A percentile compares a stretch with the other conserved stretches of the same genome.
Evolutionary conservation across 495 filamentous ascomycete genomes (phyloP).

Genomic region (Trichoderma erinaceum): DNA sequence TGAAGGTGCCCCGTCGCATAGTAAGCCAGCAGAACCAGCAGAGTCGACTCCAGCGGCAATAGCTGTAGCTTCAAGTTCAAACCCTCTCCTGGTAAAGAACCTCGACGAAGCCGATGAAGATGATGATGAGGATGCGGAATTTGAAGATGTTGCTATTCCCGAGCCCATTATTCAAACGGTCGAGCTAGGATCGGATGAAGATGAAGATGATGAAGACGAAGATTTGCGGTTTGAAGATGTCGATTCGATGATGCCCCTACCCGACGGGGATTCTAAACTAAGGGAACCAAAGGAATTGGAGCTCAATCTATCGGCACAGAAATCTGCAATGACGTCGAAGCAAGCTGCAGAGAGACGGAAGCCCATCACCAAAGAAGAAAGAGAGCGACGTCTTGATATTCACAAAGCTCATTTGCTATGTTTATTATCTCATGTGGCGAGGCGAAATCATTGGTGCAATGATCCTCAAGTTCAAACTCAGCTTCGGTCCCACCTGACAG

Average conservation of each 20-base stretch:
- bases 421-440: conserved; percentile 64
- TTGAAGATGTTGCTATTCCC: conserved; percentile 34
- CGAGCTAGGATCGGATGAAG: conserved; percentile 24
- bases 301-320: conserved; percentile 45
- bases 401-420: conserved; percentile 87
- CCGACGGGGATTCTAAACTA: not conserved
- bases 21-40: not conserved
- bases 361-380: conserved; percentile 63
- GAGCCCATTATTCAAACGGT: conserved; percentile 27
- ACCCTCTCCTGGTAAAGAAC: conserved; percentile 15
- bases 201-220: conserved; percentile 31
- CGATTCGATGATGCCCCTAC: conserved; percentile 21
- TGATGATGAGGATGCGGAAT: conserved; percentile 29
- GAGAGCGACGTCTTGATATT: conserved; percentile 60
- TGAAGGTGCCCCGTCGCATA: conserved; percentile 19
- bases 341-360: conserved; percentile 46
- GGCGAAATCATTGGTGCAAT: conserved; percentile 87
- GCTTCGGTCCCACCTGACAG: conserved; percentile 54
- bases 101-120: conserved; percentile 24
- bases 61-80: conserved; percentile 17
- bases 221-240: conserved; percentile 35
- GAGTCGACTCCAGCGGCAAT: conserved; percentile 18
- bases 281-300: conserved; percentile 47
- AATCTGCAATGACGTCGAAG: conserved; percentile 30
- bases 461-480: conserved; percentile 55